Conservation (phyloP, 2,329 filamentous ascomycete genomes). For the Aspergillus chevalieri region DNA sequence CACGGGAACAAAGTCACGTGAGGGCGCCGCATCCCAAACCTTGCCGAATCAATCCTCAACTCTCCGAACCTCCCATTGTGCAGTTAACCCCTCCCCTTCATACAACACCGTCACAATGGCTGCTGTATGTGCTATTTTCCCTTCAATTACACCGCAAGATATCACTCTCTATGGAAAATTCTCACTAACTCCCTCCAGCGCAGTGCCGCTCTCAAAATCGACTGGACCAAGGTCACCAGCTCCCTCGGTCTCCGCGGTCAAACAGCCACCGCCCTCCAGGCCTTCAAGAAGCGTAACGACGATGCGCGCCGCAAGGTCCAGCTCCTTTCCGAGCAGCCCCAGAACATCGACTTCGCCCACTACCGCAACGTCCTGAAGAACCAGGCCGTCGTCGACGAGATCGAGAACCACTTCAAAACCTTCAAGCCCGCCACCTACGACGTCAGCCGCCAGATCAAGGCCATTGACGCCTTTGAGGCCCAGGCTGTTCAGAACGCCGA, state of each 20-base stretch:
- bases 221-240: constrained; percentile 92
- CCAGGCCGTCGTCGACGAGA: constrained; percentile 89
- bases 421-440: constrained; percentile 96
- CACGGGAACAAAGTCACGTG: constrained; percentile 28
- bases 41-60: constrained; percentile 34
- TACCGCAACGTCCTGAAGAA: constrained; percentile 95
- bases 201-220: constrained; percentile 97
- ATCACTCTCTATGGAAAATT: too few relatives aligned
- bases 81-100: constrained; percentile 29
- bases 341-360: constrained; percentile 83
- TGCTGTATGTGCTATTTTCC: constrained; percentile 22
- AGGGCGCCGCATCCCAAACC: constrained; percentile 29
- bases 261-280: constrained; percentile 82
- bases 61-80: constrained; percentile 28
- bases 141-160: too few relatives aligned
- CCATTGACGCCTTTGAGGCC: constrained; percentile 94
- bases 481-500: constrained; percentile 96
- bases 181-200: constrained; percentile 50
- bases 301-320: constrained; percentile 92
- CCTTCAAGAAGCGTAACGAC: constrained; percentile 99
- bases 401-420: constrained; percentile 86
- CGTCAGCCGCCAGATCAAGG: constrained; percentile 88
- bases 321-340: constrained; percentile 73
- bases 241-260: constrained; percentile 94
- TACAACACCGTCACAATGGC: constrained; percentile 35